A percentile compares a stretch with the other conserved stretches of the same genome.
phyloP scores from a whole-genome alignment of 148 eudicot species.

The Chenopodium quinoa region DNA sequence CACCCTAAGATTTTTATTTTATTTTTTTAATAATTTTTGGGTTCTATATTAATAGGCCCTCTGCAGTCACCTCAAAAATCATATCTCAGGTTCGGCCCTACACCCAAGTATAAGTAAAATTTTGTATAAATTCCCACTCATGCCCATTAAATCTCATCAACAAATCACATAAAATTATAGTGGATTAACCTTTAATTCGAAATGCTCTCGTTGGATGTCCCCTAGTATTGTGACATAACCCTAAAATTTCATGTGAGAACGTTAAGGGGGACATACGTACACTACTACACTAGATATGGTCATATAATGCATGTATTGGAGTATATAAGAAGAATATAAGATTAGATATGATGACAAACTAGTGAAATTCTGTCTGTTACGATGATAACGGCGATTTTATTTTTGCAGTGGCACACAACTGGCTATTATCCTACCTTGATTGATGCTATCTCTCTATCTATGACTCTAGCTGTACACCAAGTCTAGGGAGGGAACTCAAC shows the following conservation, averaged over 20 bases:
- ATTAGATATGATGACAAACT: not conserved
- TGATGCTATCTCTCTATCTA: not conserved
- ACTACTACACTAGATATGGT: not conserved
- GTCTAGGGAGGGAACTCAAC: not conserved
- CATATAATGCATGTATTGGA: no score
- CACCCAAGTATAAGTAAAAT: no score
- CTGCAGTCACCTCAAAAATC: no score
- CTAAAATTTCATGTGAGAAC: not conserved
- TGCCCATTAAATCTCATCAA: not conserved
- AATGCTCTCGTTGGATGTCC: not conserved
- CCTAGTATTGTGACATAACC: not conserved
- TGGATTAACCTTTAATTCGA: not conserved
- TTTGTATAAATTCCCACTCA: no score
- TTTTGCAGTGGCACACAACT: not conserved
- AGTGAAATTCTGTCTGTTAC: not conserved
- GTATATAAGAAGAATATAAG: no score
- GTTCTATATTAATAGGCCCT: no score
- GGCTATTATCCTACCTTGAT: not conserved
- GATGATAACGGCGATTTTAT: not conserved
- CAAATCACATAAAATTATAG: not conserved
- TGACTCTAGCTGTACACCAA: not conserved
- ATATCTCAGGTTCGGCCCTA: no score
- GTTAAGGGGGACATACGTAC: slow-evolving; percentile 5
- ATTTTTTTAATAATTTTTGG: no score
- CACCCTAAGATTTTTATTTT: no score